A percentile compares a stretch with the other conserved stretches of the same genome.
Evolutionary conservation across 2,329 filamentous ascomycete species (phyloP).

Genomic region (Blumeria hordei): DNA sequence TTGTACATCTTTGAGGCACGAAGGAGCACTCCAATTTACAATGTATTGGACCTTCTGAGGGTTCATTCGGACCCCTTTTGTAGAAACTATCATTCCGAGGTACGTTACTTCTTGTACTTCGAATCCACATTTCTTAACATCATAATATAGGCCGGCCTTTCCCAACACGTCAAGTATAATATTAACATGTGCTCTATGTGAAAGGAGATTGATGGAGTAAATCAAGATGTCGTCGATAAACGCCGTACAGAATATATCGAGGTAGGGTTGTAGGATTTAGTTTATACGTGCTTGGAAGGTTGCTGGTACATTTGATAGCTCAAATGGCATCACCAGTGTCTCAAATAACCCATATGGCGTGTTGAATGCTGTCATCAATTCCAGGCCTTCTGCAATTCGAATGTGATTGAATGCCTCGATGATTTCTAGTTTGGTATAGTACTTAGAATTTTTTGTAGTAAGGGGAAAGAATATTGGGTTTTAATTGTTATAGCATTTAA

Average conservation of each 20-base stretch:
- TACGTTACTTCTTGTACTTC: neutral
- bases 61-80: too few species aligned
- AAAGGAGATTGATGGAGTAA: neutral
- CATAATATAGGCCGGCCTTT: neutral
- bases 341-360: neutral
- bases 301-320: neutral
- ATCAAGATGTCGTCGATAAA: neutral
- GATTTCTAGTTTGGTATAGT: neutral
- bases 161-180: neutral
- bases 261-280: too few species aligned
- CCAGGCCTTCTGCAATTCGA: neutral
- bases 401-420: neutral
- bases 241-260: too few species aligned
- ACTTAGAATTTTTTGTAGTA: neutral
- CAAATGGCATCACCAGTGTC: constrained; percentile 1
- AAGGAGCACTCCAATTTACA: neutral
- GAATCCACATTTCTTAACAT: neutral
- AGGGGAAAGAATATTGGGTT: too few species aligned
- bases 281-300: neutral
- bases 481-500: too few species aligned
- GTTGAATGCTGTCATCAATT: neutral
- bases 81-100: neutral
- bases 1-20: neutral
- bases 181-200: too few species aligned
- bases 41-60: neutral